Base-by-base conservation (phyloP, 208 protist species). In the Leptomonas pyrrhocoris region DNA sequence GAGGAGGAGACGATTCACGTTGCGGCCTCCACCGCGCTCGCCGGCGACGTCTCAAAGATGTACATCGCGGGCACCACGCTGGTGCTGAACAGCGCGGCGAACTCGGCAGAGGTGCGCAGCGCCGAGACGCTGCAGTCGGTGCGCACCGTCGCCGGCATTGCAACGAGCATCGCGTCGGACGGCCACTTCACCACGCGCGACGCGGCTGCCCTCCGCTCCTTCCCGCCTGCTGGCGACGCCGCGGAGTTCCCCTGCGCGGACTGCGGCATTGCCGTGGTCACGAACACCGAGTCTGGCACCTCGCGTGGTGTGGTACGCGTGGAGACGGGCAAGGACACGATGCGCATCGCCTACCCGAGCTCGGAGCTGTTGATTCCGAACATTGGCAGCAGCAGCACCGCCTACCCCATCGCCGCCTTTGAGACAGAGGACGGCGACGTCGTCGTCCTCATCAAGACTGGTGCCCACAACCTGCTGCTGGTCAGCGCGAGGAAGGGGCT, bases 401-500 rank as follows among this genome's bases (percentile, higher is more conserved):
- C 81, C 31, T 72, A 72, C 62, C 67, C 72, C 6, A 75, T 87
- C 16, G 13, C 77, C 28, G 76, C 66, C 45, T 87, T 81, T 34
- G 50, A 75, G 45, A 54, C 38, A 25, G 69, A 50, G 18, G 64
- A 74, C 43, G 58, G 57, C 31, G 78, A 80, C 43, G 46, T 75
- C 0, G 49, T 65, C 15, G 79, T 56, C 2, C 75, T 96, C 15
- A 64, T 96, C 56, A 87, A 88, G 60, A 77, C 79, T 1, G 46
- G 68, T 13, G 85, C 83, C 25, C 72, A 76, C 40, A 79, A 96
- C 77, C 64, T 96, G 23, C 30, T 88, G 36, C 84, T 90, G 7
- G 80, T 94, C 13, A 77, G 43, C n/a, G 73, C 67, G 1, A 42
- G 63, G 9, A 31, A 43, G 1, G 84, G 78, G 3, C 50, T 88